Percentiles rank a stretch among this genome's conserved stretches.
phyloP scores from a whole-genome alignment of 2,329 filamentous ascomycete genomes.

The Cytospora piceicola region DNA sequence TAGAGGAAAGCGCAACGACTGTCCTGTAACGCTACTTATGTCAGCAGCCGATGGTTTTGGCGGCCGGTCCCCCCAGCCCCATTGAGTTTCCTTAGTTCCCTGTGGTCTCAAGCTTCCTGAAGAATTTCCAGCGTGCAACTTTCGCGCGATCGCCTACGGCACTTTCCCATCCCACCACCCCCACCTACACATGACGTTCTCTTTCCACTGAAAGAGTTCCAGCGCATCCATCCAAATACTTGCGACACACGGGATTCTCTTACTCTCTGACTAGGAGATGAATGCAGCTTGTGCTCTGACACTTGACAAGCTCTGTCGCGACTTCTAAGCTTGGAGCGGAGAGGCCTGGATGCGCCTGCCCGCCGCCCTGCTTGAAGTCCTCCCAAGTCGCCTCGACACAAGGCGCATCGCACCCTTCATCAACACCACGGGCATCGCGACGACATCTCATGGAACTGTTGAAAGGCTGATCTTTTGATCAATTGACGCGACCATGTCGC shows the following conservation, averaged over 20 bases:
- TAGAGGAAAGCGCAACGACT: background rate
- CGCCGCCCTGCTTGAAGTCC: slow-evolving; percentile 12
- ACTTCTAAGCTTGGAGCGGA: slow-evolving; percentile 32
- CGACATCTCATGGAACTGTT: slow-evolving; percentile 29
- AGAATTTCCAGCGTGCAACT: slow-evolving; percentile 38
- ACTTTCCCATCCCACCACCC: slow-evolving; percentile 2
- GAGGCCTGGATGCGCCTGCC: slow-evolving; percentile 19
- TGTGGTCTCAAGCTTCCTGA: slow-evolving; percentile 30
- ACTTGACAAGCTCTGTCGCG: slow-evolving; percentile 29
- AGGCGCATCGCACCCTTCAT: background rate
- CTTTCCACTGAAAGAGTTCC: slow-evolving; percentile 1
- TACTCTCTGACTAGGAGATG: background rate
- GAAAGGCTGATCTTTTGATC: slow-evolving; percentile 8
- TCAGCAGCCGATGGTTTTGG: slow-evolving; percentile 39
- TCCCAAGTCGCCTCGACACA: slow-evolving; percentile 9
- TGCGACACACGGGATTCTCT: background rate
- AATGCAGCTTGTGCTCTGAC: slow-evolving; percentile 15
- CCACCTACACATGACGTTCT: slow-evolving; percentile 9
- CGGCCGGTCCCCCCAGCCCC: slow-evolving; percentile 39
- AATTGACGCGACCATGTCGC: slow-evolving; percentile 62
- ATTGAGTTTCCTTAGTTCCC: slow-evolving; percentile 28
- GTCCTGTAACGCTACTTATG: slow-evolving; percentile 19
- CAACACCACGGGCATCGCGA: background rate
- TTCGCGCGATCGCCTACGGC: slow-evolving; percentile 10
- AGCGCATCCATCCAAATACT: background rate